These are phyloP conservation scores for Gnomoniopsis sp. DNA, from an alignment of 2,329 filamentous ascomycete genomes.

Conservation along the genomic window DNA sequence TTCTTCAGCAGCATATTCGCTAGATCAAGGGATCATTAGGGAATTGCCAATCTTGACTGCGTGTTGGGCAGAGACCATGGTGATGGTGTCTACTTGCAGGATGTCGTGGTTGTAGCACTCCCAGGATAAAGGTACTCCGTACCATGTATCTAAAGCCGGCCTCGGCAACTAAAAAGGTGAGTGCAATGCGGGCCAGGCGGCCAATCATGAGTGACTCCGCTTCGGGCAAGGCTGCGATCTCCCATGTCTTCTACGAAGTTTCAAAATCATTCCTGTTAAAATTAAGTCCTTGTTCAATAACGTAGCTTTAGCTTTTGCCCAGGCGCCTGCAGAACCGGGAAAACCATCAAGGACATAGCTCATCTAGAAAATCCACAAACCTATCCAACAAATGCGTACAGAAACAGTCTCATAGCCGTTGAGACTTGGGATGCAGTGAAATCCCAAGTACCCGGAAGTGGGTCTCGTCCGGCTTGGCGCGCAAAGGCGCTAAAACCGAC, in stretches of 20 bases:
- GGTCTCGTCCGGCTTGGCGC: background rate
- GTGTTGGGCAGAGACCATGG: background rate
- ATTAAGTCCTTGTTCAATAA: too few relatives aligned
- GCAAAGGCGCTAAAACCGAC: background rate
- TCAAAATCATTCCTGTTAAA: too few relatives aligned
- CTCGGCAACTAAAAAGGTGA: too few relatives aligned
- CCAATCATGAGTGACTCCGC: background rate
- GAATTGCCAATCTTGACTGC: background rate
- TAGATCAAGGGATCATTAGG: slow-evolving; percentile 11
- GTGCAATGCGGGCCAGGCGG: too few relatives aligned
- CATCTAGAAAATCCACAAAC: too few relatives aligned
- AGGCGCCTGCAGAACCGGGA: too few relatives aligned
- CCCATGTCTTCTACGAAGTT: too few relatives aligned
- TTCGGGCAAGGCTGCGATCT: background rate
- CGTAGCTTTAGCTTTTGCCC: too few relatives aligned
- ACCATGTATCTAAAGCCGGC: too few relatives aligned
- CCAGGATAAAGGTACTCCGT: background rate
- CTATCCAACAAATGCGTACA: too few relatives aligned
- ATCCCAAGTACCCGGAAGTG: background rate
- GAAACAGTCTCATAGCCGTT: background rate
- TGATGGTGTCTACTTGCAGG: background rate
- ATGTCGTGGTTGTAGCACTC: too few relatives aligned
- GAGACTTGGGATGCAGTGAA: background rate
- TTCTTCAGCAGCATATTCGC: slow-evolving; percentile 25
- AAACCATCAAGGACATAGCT: too few relatives aligned